Evolutionary conservation across 768 basidiomycete genomes (phyloP), one percentile per base, ranked within the genome.

Genomic region (Coprinopsis sp.): DNA sequence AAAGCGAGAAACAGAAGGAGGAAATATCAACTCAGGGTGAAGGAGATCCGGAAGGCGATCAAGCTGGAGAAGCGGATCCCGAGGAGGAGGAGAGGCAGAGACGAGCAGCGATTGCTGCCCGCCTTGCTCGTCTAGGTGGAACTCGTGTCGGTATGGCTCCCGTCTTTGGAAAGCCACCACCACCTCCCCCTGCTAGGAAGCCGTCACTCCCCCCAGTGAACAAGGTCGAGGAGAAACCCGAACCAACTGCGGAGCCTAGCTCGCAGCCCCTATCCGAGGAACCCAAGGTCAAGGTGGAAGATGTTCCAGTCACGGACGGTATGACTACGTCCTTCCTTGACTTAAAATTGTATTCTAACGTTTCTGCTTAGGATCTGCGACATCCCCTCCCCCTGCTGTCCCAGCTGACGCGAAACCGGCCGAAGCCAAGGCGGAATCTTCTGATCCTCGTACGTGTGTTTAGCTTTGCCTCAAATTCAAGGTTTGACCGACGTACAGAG

Each of bases 111-210:
- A 84, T 97, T 58, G 91, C 92, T 25, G 91, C 91, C 19, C 77
- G 92, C 37, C 91, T 98, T 91, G 92, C 91, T 33, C 84, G 86
- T 50, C 74, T 97, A 14, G 94, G 94, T 23, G 94, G 91, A 38
- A 79, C 89, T 12, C 72, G 84, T 45, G 70, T 91, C 19, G 89
- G 88, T 3, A 87, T 95, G 85, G 78, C 72, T 1, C 82, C 84
- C 13, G 68, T 84, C 49, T 82, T 89, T 64, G 82, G 78, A 12
- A 72, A 71, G 50, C 66, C 68, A 44, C 64, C 69, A 18, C 62
- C 65, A 37, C 63, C 64, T 22, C 63, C 23, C 59, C 60, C 44
- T 52, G 53, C 27, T 55, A 67, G 46, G 65, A 68, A 44, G 45
- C 43, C 33, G 14, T 44, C 49, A 6, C 36, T 51, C 13, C 51